These are phyloP conservation scores for Cladosporium sphaerospermum DNA, from an alignment of 2,329 filamentous ascomycete species.

Conservation along the genomic window DNA sequence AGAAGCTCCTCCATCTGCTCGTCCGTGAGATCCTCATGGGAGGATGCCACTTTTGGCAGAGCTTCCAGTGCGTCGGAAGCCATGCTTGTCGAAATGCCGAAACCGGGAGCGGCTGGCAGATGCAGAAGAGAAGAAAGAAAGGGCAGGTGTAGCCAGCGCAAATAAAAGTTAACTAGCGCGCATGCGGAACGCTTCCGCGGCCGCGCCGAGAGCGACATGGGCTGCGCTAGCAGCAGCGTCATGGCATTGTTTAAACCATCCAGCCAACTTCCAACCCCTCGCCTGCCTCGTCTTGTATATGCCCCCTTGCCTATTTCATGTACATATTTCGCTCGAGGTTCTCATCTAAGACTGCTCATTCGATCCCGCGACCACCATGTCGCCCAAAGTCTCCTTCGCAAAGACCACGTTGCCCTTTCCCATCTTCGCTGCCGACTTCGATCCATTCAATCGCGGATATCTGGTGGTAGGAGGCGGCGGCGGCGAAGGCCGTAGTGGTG, in stretches of 20 bases:
- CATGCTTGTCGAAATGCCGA: conserved; percentile 8
- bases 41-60: not conserved
- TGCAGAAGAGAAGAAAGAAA: not conserved
- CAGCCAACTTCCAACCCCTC: too few relatives aligned
- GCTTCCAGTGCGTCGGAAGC: conserved; percentile 8
- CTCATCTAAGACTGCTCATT: not conserved
- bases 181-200: not conserved
- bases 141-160: not conserved
- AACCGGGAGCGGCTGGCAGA: conserved; percentile 5
- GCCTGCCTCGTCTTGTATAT: not conserved
- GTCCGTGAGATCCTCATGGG: conserved; percentile 49
- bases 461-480: conserved; percentile 83
- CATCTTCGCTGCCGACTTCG: conserved; percentile 81
- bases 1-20: conserved; percentile 59
- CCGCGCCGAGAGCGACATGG: not conserved
- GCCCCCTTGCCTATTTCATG: not conserved
- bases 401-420: conserved; percentile 72
- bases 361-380: conserved; percentile 1
- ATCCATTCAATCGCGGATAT: conserved; percentile 67
- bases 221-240: too few relatives aligned
- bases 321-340: not conserved
- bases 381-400: conserved; percentile 38
- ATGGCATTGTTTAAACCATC: too few relatives aligned
- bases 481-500: conserved; percentile 71
- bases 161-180: conserved; percentile 1